Evolutionary conservation across 2,329 filamentous ascomycete species (phyloP), one percentile per base, ranked within the genome.

Genomic region (Colletotrichum neosansevieriae): DNA sequence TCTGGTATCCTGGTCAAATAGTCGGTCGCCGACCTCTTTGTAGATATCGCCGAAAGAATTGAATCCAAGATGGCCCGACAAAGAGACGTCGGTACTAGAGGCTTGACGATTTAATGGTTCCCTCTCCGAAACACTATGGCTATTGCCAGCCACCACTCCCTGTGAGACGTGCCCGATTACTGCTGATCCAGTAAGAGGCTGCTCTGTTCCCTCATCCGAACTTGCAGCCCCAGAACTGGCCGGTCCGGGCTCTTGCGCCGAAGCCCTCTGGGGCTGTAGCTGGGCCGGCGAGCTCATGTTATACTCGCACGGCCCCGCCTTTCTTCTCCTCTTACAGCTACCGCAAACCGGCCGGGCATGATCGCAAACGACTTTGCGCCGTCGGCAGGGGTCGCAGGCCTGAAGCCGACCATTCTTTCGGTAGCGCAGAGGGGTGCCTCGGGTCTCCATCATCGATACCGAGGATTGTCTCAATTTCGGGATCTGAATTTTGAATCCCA

Each of bases 291-390:
- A 32, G 32, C 32, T 34, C n/a, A 49, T 58, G 4, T 60, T 64
- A 6, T 83, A 83, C 4, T 81, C 72, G 65, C 82, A 83, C 3
- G 74, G 71, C 12, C 62, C 66, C 10, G 71, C 57, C 54, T 78
- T 74, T 17, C 75, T 75, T 10, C 79, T 71, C 69, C 78, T 79
- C 61, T 67, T 75, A 65, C 81, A 83, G 21, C 80, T 76, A 42
- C 75, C 72, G 69, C 81, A 83, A 17, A 77, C 70, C 0, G 81
- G 81, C 13, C 78, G 76, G 0, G 67, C 71, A 61, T 83, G 80
- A 63, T 83, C 81, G 72, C 82, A 83, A 6, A 81, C 80, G 10
- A 83, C 78, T 65, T 83, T 82, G 6, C 81, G 78, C 59, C 75
- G 76, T 4, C 79, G 77, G 58, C 81, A 83, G 17, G 79, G 79